Conservation (phyloP, 225 moss, liverwort and hornwort species). For the Pseudisothecium myosuroides region DNA sequence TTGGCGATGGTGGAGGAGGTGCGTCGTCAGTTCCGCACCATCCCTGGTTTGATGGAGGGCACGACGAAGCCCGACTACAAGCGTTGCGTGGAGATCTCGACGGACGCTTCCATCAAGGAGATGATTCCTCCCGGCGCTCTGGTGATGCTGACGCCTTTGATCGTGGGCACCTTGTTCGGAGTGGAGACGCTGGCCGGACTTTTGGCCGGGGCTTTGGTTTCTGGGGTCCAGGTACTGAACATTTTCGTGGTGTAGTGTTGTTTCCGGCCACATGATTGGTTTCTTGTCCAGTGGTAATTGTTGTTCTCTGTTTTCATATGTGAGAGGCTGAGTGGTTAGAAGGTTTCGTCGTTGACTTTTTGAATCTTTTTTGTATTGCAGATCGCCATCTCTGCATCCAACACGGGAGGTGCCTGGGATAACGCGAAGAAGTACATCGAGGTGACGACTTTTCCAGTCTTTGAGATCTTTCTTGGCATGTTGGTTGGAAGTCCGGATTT, state of each 20-base stretch:
- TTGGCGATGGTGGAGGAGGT: constrained; percentile 99
- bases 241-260: not conserved
- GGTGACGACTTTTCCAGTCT: not conserved
- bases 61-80: constrained; percentile 91
- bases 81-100: constrained; percentile 80
- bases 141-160: constrained; percentile 77
- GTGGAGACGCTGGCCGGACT: constrained; percentile 76
- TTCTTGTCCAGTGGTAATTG: too few species aligned
- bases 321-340: not conserved
- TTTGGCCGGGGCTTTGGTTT: constrained; percentile 82
- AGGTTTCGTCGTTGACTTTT: not conserved
- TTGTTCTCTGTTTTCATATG: too few species aligned
- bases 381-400: constrained; percentile 56
- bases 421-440: constrained; percentile 74
- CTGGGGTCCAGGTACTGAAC: constrained; percentile 60
- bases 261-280: too few species aligned
- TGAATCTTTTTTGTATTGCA: not conserved
- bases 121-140: constrained; percentile 92
- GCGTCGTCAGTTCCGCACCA: constrained; percentile 69
- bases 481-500: not conserved
- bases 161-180: constrained; percentile 79
- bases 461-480: not conserved
- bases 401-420: constrained; percentile 68
- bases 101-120: constrained; percentile 84
- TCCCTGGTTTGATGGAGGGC: constrained; percentile 68